Base-by-base conservation (phyloP, 495 filamentous ascomycete species). In the Pyronema domesticum region DNA sequence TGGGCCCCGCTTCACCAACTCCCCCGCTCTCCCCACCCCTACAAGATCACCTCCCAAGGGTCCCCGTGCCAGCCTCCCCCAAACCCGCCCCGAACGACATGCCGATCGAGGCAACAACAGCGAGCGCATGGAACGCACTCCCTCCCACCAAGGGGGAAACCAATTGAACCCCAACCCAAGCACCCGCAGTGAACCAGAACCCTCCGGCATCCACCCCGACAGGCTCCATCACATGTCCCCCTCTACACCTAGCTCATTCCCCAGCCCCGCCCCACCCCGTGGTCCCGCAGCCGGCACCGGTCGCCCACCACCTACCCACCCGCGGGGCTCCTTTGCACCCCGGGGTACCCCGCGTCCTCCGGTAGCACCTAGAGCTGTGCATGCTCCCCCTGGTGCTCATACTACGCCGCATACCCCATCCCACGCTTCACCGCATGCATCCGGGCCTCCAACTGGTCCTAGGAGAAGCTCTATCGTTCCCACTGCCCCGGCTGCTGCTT, bases 31-130 rank as follows among this genome's bases (percentile, higher is more conserved):
- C 15, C 57, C 62, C 4, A 61, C 62, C 6, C 61, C 55, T 4
- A 55, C 61, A 36, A 57, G 62, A 49, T 64, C 62, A 40, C 62
- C 62, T 1, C 62, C 62, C 6, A 62, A 46, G 30, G 62, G 62
- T 4, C 62, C 62, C 6, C 55, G 60, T 5, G 23, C 23, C 1
- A 30, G 23, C 23, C 23, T 30, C 23, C 23, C 23, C 2, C 23
- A 30, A 30, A 30, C 23, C 5, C 23, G 23, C 23, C 23, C 23
- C 5, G 23, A 30, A 1, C 23, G 23, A 30, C n/a, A n/a, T n/a
- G n/a, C n/a, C n/a, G n/a, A n/a, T n/a, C n/a, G n/a, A n/a, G n/a
- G n/a, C n/a, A 5, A 5, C 23, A 30, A 30, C 23, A 30, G 23
- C 23, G 23, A 30, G 23, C 23, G 23, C 5, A 30, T 30, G 23